These are phyloP conservation scores for Dactylis glomerata DNA, from an alignment of 176 grass and related monocot species.

Conservation along the genomic window DNA sequence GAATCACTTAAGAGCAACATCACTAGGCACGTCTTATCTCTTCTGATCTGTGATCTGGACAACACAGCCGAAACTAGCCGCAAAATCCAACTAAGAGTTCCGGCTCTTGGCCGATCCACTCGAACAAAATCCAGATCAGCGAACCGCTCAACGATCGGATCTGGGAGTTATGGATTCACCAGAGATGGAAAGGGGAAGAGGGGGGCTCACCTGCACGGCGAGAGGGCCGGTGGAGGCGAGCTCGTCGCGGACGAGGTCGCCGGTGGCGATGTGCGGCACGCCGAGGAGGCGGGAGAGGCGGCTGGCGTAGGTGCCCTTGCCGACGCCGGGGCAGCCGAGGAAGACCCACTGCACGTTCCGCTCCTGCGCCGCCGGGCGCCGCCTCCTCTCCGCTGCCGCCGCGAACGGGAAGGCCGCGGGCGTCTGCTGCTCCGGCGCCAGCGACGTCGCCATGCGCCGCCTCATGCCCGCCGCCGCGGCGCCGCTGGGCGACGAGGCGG, in stretches of 20 bases:
- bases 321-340: slow-evolving; percentile 83
- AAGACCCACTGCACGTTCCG: slow-evolving; percentile 98
- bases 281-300: slow-evolving; percentile 77
- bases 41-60: not conserved
- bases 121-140: slow-evolving; percentile 23
- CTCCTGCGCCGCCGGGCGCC: slow-evolving; percentile 28
- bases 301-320: slow-evolving; percentile 88
- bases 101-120: not conserved
- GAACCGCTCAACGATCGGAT: not conserved
- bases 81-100: not conserved
- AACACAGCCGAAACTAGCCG: not conserved
- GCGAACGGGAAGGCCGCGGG: slow-evolving; percentile 9
- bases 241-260: slow-evolving; percentile 88
- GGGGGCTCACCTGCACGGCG: slow-evolving; percentile 40
- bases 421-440: slow-evolving; percentile 21
- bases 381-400: slow-evolving; percentile 5
- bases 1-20: not conserved
- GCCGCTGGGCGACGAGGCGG: not conserved
- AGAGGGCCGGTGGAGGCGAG: slow-evolving; percentile 69
- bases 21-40: not conserved
- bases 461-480: slow-evolving; percentile 24
- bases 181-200: not conserved
- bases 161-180: not conserved
- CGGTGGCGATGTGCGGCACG: slow-evolving; percentile 91
- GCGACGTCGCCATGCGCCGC: slow-evolving; percentile 32